Evolutionary conservation across 306 rosid genomes (phyloP).

Genomic region (Cajanus cajan): DNA sequence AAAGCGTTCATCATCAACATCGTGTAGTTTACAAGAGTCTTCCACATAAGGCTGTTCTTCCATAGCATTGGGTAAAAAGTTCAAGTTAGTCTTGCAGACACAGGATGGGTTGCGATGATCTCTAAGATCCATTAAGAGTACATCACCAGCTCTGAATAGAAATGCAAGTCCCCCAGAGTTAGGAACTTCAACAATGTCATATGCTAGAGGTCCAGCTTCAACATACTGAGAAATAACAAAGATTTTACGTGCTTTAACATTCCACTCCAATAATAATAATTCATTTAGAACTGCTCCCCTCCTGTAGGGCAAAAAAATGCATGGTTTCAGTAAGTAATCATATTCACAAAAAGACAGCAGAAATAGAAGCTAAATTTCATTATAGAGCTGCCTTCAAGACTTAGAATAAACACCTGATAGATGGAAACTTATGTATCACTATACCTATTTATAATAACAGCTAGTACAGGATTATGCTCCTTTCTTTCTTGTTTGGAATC

Average conservation of each 20-base stretch:
- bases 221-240: conserved; percentile 57
- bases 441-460: conserved; percentile 82
- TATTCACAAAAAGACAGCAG: conserved; percentile 21
- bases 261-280: conserved; percentile 77
- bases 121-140: conserved; percentile 86
- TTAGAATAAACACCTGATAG: conserved; percentile 21
- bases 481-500: conserved; percentile 49
- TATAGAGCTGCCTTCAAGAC: conserved; percentile 25
- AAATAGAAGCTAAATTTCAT: conserved; percentile 27
- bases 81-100: conserved; percentile 62
- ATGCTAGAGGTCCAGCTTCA: conserved; percentile 79
- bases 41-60: conserved; percentile 74
- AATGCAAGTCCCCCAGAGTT: conserved; percentile 73
- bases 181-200: conserved; percentile 81
- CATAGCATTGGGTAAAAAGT: conserved; percentile 54
- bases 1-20: conserved; percentile 80
- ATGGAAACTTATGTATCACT: conserved; percentile 19
- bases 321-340: conserved; percentile 3
- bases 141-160: conserved; percentile 84
- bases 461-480: conserved; percentile 79
- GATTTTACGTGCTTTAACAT: conserved; percentile 54
- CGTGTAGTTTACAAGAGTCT: conserved; percentile 74
- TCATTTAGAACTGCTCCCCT: conserved; percentile 59
- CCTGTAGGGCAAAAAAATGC: conserved; percentile 48
- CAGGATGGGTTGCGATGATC: conserved; percentile 66